A percentile compares a stretch with the other conserved stretches of the same genome.
phyloP scores from a whole-genome alignment of 176 grass and related monocot species.

The Puccinellia tenuiflora region DNA sequence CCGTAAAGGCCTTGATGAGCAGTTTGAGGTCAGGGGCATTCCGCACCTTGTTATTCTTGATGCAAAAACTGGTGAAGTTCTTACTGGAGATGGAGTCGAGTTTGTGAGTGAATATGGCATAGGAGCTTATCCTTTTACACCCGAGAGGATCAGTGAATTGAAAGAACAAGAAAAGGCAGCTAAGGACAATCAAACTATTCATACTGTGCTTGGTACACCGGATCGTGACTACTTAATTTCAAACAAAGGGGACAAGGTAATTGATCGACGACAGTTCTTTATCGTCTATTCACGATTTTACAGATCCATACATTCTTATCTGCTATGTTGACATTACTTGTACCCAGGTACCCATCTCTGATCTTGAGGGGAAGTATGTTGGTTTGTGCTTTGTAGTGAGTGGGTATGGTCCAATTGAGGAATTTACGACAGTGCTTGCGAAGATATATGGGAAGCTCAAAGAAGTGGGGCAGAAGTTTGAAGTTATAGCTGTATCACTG shows the following conservation, averaged over 20 bases:
- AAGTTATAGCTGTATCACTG: constrained; percentile 60
- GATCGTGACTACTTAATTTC: constrained; percentile 58
- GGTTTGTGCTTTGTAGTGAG: constrained; percentile 56
- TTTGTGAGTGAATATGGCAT: constrained; percentile 44
- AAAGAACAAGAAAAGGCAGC: constrained; percentile 54
- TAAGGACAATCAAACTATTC: constrained; percentile 66
- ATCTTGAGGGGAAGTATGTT: constrained; percentile 70
- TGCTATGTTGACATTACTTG: not conserved
- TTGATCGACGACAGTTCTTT: not conserved
- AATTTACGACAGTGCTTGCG: constrained; percentile 54
- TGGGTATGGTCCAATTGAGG: constrained; percentile 19
- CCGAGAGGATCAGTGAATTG: constrained; percentile 46
- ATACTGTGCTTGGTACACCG: constrained; percentile 43
- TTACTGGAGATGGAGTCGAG: constrained; percentile 35
- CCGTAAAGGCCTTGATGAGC: constrained; percentile 20
- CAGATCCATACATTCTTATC: not conserved
- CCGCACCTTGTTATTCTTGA: constrained; percentile 60
- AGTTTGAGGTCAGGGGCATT: constrained; percentile 48
- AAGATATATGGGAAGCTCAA: constrained; percentile 68
- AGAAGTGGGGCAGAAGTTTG: constrained; percentile 70
- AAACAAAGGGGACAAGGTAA: constrained; percentile 62
- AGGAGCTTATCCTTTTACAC: constrained; percentile 77
- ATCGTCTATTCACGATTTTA: not conserved
- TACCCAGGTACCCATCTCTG: constrained; percentile 59
- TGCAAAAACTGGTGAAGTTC: constrained; percentile 44